Conservation (phyloP, 495 filamentous ascomycete genomes). For the Talaromyces wortmannii region DNA sequence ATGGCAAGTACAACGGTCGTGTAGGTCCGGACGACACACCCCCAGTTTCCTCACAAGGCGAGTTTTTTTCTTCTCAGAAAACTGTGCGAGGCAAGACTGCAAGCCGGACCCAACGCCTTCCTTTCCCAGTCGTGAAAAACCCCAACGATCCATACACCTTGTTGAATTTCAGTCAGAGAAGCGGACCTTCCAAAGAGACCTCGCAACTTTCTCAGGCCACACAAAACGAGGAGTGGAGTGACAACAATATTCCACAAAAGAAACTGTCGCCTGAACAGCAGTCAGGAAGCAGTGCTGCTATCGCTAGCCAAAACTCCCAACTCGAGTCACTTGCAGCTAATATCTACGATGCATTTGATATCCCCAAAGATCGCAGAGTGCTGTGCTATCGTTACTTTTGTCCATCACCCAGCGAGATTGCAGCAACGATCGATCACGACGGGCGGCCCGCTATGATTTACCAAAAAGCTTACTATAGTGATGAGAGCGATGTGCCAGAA, state of each 20-base stretch:
- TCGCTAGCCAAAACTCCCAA: not conserved
- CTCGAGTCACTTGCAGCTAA: constrained; percentile 6
- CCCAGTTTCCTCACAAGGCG: not conserved
- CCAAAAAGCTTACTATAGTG: constrained; percentile 79
- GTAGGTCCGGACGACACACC: not conserved
- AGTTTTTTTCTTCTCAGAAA: constrained; percentile 7
- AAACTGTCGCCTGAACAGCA: not conserved
- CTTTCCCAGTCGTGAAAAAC: constrained; percentile 76
- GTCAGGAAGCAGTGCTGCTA: not conserved
- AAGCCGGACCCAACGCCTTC: constrained; percentile 32
- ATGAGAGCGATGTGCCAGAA: constrained; percentile 80
- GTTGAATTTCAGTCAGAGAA: constrained; percentile 62
- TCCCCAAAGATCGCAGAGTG: constrained; percentile 13
- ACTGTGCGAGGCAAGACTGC: not conserved
- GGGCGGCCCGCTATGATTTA: constrained; percentile 58
- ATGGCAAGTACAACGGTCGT: not conserved
- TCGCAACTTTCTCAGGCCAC: constrained; percentile 18
- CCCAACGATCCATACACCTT: constrained; percentile 58
- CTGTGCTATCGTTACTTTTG: constrained; percentile 17
- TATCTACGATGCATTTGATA: constrained; percentile 22
- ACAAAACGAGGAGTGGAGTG: not conserved
- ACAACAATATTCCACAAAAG: not conserved
- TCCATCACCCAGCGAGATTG: constrained; percentile 21
- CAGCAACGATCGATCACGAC: constrained; percentile 20
- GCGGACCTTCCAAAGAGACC: constrained; percentile 30